Conservation (phyloP, 768 basidiomycete genomes). For the Mycena vulgaris region DNA sequence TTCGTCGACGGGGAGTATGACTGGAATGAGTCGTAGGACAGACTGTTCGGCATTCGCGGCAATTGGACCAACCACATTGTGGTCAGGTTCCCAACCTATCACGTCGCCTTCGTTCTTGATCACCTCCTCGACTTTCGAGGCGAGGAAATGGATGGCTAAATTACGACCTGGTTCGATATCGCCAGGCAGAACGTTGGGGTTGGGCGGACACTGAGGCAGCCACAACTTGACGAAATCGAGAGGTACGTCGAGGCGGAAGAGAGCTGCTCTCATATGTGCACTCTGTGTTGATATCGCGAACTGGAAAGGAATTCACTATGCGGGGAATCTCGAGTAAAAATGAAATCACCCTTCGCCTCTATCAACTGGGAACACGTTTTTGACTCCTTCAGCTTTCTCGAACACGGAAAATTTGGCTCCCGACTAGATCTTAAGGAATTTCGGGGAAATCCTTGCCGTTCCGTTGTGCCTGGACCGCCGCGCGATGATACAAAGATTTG, state of each 20-base stretch:
- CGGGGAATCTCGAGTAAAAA: too few species aligned
- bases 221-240: constrained; percentile 17
- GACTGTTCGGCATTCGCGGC: constrained; percentile 10
- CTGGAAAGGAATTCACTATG: not conserved
- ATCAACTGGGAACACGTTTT: constrained; percentile 30
- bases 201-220: constrained; percentile 16
- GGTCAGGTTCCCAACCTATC: constrained; percentile 5
- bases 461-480: not conserved
- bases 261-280: constrained; percentile 26
- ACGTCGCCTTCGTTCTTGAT: constrained; percentile 16
- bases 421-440: constrained; percentile 6
- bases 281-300: constrained; percentile 14
- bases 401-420: constrained; percentile 24
- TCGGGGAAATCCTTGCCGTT: too few species aligned
- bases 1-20: constrained; percentile 14
- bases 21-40: constrained; percentile 18
- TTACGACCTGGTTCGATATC: constrained; percentile 24
- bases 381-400: constrained; percentile 20
- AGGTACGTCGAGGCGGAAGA: constrained; percentile 22
- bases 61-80: constrained; percentile 11
- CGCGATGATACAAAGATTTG: constrained; percentile 21
- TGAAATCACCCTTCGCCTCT: not conserved
- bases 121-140: constrained; percentile 19
- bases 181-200: not conserved
- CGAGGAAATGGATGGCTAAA: constrained; percentile 21